Evolutionary conservation across 1,139 yeast genomes (phyloP), one percentile per base, ranked within the genome.

Genomic region (Casaregolazyma lundiana): DNA sequence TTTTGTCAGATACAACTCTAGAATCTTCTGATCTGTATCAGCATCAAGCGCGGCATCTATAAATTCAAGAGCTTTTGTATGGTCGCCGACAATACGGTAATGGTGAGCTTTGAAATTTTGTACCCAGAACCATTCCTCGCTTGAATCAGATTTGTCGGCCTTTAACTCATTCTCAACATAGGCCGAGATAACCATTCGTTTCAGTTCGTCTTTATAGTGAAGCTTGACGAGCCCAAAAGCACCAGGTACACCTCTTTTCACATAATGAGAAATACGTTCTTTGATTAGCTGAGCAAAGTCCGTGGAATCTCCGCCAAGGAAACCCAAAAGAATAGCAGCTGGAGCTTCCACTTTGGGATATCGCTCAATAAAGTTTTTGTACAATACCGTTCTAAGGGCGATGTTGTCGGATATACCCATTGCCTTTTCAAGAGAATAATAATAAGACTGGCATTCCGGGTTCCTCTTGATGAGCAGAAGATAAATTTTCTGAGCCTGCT

Each of bases 311-410:
- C 87, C 84, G 2, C 78, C 70, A 42, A 86, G 68, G 56, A 87
- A 87, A 6, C 85, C 76, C 60, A 92, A 73, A 16, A 97, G 97
- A 43, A 88, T 72, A 54, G 77, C 80, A 53, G 73, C 75, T 29
- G 95, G 89, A 24, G 94, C 83, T 61, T 89, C 96, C 1, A 95
- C 80, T 53, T 76, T 78, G 35, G 97, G 97, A 64, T 88, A 92
- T 59, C 85, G 82, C 41, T 61, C 66, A 1, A 77, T 74, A 53
- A 90, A 70, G 55, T 78, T 81, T 43, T 74, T 77, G 62, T 88
- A 89, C 48, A 89, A 67, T 34, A 56, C 56, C 17, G 49, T 48
- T 16, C 64, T 58, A 43, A 60, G 51, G 29, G 54, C 42, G 15
- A 41, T 46, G 42, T 66, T 58, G 24, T 56, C 60, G 30, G 66